Conservation (phyloP, 108 stramenopile genomes). For the Nitzschia inconspicua region DNA sequence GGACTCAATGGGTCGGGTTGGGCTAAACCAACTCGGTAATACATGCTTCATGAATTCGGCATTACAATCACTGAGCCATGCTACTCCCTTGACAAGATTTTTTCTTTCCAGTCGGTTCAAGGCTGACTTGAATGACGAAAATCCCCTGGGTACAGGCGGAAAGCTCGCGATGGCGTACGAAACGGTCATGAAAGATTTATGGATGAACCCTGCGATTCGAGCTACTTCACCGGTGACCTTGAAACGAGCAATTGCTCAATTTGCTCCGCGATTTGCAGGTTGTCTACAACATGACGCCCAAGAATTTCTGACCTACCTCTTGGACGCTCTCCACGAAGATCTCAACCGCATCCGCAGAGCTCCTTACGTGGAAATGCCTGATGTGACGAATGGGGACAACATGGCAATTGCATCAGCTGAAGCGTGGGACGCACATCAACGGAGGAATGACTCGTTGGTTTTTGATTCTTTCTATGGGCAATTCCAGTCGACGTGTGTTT, state of each 20-base stretch:
- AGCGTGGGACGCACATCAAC: conserved; percentile 63
- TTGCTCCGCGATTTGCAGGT: conserved; percentile 72
- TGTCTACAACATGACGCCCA: conserved; percentile 89
- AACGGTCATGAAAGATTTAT: conserved; percentile 63
- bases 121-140: conserved; percentile 59
- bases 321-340: conserved; percentile 96
- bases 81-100: conserved; percentile 80
- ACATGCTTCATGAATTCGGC: conserved; percentile 97
- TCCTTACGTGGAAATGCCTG: conserved; percentile 88
- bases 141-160: conserved; percentile 82
- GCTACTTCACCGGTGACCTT: conserved; percentile 53
- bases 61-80: conserved; percentile 83
- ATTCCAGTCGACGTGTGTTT: conserved; percentile 83
- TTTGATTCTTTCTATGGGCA: conserved; percentile 81
- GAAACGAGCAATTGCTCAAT: conserved; percentile 72
- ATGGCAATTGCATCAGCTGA: conserved; percentile 63
- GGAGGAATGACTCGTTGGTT: conserved; percentile 76
- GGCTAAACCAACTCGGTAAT: conserved; percentile 93
- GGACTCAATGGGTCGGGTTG: conserved; percentile 53
- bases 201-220: conserved; percentile 39
- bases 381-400: conserved; percentile 57
- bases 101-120: conserved; percentile 72
- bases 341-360: conserved; percentile 89
- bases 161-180: conserved; percentile 76
- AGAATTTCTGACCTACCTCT: conserved; percentile 88